Conservation (phyloP, 2,329 filamentous ascomycete genomes). For the Claviceps humidiphila region DNA sequence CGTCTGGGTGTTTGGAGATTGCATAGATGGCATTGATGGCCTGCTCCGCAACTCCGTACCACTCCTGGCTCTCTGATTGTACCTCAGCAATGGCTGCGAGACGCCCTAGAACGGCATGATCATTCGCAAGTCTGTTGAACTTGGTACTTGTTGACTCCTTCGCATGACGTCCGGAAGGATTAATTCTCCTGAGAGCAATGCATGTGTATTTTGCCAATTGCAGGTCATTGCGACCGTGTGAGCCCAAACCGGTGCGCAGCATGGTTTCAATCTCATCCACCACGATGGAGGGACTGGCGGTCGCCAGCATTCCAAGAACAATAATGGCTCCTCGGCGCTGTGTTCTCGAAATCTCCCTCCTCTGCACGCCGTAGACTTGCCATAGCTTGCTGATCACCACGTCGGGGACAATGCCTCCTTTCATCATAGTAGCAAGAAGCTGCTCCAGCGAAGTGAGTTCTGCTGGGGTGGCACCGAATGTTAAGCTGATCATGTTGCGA, state of each 20-base stretch:
- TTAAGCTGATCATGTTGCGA: constrained; percentile 97
- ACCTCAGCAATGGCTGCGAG: constrained; percentile 79
- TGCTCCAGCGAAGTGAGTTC: constrained; percentile 94
- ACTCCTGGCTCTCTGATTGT: constrained; percentile 81
- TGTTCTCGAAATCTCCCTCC: constrained; percentile 79
- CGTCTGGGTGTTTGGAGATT: constrained; percentile 86
- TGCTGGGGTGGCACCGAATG: constrained; percentile 86
- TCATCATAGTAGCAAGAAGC: constrained; percentile 95
- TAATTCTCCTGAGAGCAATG: constrained; percentile 82
- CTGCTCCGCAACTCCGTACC: constrained; percentile 92
- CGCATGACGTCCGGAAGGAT: constrained; percentile 65
- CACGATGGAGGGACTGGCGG: constrained; percentile 84
- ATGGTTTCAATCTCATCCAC: constrained; percentile 93
- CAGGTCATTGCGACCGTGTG: constrained; percentile 67
- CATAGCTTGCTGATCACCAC: constrained; percentile 83
- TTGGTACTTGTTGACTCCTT: constrained; percentile 52
- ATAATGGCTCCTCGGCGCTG: constrained; percentile 92
- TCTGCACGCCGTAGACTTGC: constrained; percentile 94
- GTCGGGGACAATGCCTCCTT: constrained; percentile 72
- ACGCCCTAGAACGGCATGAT: constrained; percentile 73
- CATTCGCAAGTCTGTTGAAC: constrained; percentile 73
- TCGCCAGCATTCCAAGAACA: constrained; percentile 88
- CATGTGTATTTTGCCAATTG: constrained; percentile 91
- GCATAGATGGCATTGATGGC: constrained; percentile 92
- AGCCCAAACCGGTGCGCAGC: constrained; percentile 75